phyloP scores from a whole-genome alignment of 2,329 filamentous ascomycete species.

The Calonectria pseudoreteaudii region DNA sequence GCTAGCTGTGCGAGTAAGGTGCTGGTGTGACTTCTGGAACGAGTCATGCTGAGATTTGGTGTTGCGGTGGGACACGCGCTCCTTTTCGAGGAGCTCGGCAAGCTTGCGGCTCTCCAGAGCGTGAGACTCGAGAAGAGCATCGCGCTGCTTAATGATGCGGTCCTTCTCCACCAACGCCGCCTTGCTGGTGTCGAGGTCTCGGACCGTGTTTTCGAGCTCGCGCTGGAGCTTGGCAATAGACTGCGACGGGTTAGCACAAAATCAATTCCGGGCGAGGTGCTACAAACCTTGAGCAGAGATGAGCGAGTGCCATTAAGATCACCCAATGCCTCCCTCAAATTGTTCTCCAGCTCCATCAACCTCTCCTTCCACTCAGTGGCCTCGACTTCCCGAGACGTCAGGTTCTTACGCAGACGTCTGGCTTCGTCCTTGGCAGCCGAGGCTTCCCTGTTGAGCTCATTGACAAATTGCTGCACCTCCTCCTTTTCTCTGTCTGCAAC shows the following conservation, averaged over 20 bases:
- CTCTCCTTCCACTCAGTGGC: slow-evolving; percentile 92
- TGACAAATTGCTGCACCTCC: slow-evolving; percentile 92
- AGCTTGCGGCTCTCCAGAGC: slow-evolving; percentile 88
- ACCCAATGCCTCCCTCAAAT: slow-evolving; percentile 86
- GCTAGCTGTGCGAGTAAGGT: slow-evolving; percentile 85
- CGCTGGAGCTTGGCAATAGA: slow-evolving; percentile 89
- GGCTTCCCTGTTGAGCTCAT: slow-evolving; percentile 89
- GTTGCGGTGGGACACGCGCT: slow-evolving; percentile 84
- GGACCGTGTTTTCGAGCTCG: slow-evolving; percentile 85
- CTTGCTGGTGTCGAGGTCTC: slow-evolving; percentile 84
- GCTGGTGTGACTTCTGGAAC: slow-evolving; percentile 87
- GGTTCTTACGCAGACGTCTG: slow-evolving; percentile 82
- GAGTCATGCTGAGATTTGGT: slow-evolving; percentile 91
- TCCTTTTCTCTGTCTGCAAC: slow-evolving; percentile 92
- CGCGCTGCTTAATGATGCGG: slow-evolving; percentile 87
- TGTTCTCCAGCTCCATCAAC: slow-evolving; percentile 89
- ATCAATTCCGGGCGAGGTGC: background rate
- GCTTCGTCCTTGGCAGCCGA: slow-evolving; percentile 87
- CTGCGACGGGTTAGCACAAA: slow-evolving; percentile 52
- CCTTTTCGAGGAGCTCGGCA: slow-evolving; percentile 89
- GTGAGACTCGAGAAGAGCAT: slow-evolving; percentile 87
- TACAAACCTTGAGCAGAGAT: slow-evolving; percentile 80
- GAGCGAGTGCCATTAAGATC: slow-evolving; percentile 89
- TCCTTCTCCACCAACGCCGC: slow-evolving; percentile 90
- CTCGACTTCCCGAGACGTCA: slow-evolving; percentile 88